A percentile compares a stretch with the other conserved stretches of the same genome.
Conservation (phyloP, 306 rosid species). For the Citrullus mucosospermus region DNA sequence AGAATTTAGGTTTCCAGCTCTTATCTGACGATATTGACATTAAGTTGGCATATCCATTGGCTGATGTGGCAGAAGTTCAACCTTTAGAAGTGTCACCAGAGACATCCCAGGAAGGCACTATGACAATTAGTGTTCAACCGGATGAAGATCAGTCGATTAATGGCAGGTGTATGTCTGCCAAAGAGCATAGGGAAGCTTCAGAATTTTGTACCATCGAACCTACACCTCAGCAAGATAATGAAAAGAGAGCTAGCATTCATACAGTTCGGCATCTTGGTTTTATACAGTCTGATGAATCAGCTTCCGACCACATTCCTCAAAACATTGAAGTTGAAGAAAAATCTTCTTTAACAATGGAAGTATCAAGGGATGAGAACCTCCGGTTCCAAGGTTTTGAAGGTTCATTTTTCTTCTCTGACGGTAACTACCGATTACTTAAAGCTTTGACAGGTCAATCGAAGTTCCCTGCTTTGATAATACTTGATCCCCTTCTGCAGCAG, state of each 20-base stretch:
- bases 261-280: constrained; percentile 19
- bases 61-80: constrained; percentile 30
- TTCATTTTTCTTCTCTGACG: constrained; percentile 78
- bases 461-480: constrained; percentile 62
- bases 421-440: constrained; percentile 57
- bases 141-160: constrained; percentile 21
- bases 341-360: constrained; percentile 21
- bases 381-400: constrained; percentile 44
- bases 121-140: constrained; percentile 12
- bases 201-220: constrained; percentile 13
- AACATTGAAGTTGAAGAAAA: constrained; percentile 20
- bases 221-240: constrained; percentile 30
- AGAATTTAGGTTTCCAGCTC: constrained; percentile 86
- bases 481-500: constrained; percentile 65
- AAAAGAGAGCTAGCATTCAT: constrained; percentile 22
- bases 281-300: constrained; percentile 25
- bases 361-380: constrained; percentile 25
- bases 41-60: constrained; percentile 27
- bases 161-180: constrained; percentile 12
- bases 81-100: constrained; percentile 31
- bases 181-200: constrained; percentile 28
- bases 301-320: constrained; percentile 17
- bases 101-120: constrained; percentile 25
- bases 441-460: constrained; percentile 50
- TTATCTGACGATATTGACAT: constrained; percentile 77